phyloP scores from a whole-genome alignment of 768 basidiomycete genomes.

The Russula dissimulans region DNA sequence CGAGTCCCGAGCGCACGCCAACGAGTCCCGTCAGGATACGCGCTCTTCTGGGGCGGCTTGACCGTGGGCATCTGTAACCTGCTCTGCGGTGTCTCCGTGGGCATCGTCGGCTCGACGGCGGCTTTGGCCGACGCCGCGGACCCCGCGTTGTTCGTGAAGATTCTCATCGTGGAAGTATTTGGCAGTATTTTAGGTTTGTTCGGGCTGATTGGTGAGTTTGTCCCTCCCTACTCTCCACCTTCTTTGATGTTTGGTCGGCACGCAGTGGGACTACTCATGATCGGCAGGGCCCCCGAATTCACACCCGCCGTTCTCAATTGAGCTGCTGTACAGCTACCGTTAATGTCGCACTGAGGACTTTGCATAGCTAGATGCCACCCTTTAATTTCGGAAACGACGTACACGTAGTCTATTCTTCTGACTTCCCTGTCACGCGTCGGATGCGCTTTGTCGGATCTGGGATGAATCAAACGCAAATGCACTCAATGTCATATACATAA shows the following conservation, averaged over 20 bases:
- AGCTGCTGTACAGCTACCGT: neutral
- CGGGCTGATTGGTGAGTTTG: constrained; percentile 74
- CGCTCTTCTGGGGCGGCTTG: constrained; percentile 95
- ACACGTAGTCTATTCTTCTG: neutral
- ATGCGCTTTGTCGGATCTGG: neutral
- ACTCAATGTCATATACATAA: neutral
- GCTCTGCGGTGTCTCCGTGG: constrained; percentile 89
- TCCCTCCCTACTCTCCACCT: neutral
- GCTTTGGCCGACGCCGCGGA: constrained; percentile 94
- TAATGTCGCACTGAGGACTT: neutral
- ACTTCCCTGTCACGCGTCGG: neutral
- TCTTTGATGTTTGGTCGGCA: neutral
- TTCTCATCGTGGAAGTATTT: constrained; percentile 93
- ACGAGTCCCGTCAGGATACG: constrained; percentile 49
- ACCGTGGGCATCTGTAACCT: constrained; percentile 93
- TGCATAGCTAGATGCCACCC: neutral
- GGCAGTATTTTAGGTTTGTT: constrained; percentile 87
- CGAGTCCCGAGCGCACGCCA: neutral
- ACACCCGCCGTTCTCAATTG: constrained; percentile 26
- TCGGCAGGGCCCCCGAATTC: constrained; percentile 56
- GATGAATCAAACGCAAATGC: neutral
- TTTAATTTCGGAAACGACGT: neutral
- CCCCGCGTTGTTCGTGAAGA: constrained; percentile 90
- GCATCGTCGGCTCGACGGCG: constrained; percentile 91
- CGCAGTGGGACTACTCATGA: constrained; percentile 75